Base-by-base conservation (phyloP, 2,329 filamentous ascomycete genomes). In the Aspergillus fumigatiaffinis region DNA sequence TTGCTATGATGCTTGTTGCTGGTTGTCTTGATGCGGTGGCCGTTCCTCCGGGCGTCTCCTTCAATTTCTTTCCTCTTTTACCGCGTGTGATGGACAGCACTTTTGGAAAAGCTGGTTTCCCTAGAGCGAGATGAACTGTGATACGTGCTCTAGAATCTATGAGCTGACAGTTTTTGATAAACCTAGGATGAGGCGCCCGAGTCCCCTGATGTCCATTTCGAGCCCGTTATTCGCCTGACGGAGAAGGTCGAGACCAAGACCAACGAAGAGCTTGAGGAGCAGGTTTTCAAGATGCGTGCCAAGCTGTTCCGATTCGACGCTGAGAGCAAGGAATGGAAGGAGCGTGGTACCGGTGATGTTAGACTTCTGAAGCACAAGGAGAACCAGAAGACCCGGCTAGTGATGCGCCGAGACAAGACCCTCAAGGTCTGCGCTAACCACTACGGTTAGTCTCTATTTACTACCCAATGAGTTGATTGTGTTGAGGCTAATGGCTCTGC, bases 361-460 rank as follows among this genome's bases (percentile, higher is more conserved):
- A 87, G 93, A 73, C 84, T 99, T 77, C 84, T 99, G 74, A 97
- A 97, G 87, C 94, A 99, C 84, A 94, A 92, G 85, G 92, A 97
- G 83, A 97, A 96, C 77, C 87, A 89, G 79, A 97, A 97, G 88
- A 96, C 92, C 58, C 87, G 94, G 69, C 83, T 99, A 70, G 94
- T 99, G 68, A 99, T 99, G 94, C 90, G 94, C 77, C 87, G 94
- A 76, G 94, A 99, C 84, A 97, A 97, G 91, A 99, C 94, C 60
- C 87, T 97, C 81, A 99, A 99, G 86, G 94, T 99, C 79, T 99
- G 94, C 88, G 94, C 94, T 75, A 99, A 99, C 84, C 94, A 99
- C 85, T 99, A 99, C 80, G 88, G 92, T 96, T 87, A 71, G 89
- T 81, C 32, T 21, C 23, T 4, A 10, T 28, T 17, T 20, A 41